Evolutionary conservation across 2,329 filamentous ascomycete genomes (phyloP), one percentile per base, ranked within the genome.

Genomic region (Chrysoporthe austroafricana): DNA sequence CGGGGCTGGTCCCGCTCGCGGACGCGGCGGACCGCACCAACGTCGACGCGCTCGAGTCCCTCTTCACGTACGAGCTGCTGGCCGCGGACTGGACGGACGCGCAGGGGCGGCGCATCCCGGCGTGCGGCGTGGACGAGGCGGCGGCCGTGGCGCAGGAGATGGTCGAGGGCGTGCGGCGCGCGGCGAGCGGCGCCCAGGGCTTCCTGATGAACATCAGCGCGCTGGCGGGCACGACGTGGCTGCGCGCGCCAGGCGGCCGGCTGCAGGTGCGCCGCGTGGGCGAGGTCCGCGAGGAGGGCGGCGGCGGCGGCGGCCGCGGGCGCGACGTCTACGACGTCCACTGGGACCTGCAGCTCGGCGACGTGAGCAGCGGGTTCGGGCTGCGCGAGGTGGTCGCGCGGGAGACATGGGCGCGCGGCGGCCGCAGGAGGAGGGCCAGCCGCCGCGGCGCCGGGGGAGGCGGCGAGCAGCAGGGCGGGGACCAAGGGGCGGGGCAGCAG

Each of bases 121-220:
- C 79, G 0, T 84, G 83, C 56, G 77, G 78, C 39, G 77, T 87
- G 56, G 83, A 85, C 6, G 87, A 90, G 73, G 84, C 84, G 1
- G 76, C 79, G 13, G 85, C 84, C 42, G 79, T 90, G n/a, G 80
- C 83, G 62, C 81, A 84, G 67, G 79, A 82, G 56, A 81, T 85
- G n/a, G 79, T 89, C 34, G 82, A 84, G 64, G 83, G 83, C 64
- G 80, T 89, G 69, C 81, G 83, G 69, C 80, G 79, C 50, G 80
- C 83, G 57, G 84, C 86, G 0, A 76, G 79, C 1, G 84, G 81
- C 13, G 82, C 84, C 5, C 83, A 88, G 73, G 80, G 82, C 0
- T 89, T 90, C 71, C 77, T 90, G 14, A 84, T 88, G 71, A 89
- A 88, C 72, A 75, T 89, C 6, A 82, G 86, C 0, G 86, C 85